Evolutionary conservation across 2,329 filamentous ascomycete genomes (phyloP).

Genomic region (Cladophialophora immunda): DNA sequence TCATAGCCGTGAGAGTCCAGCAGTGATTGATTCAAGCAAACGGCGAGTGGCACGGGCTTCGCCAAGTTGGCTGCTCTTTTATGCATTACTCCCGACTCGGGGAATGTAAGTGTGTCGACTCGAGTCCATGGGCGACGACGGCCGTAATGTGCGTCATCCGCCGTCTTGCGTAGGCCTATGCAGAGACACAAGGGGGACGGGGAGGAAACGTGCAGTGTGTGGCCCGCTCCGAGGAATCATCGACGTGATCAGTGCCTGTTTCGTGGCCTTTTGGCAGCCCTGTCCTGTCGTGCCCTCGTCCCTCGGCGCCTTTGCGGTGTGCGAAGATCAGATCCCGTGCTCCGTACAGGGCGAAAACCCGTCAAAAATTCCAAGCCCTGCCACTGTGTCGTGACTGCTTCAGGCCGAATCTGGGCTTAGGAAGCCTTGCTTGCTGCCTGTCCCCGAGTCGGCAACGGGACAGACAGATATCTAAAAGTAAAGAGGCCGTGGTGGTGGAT

Average conservation of each 20-base stretch:
- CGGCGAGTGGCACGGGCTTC: neutral
- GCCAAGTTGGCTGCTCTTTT: neutral
- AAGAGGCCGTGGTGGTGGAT: neutral
- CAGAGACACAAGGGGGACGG: neutral
- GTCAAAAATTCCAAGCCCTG: slow-evolving; percentile 17
- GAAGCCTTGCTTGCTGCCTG: slow-evolving; percentile 19
- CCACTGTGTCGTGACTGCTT: neutral
- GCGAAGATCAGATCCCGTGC: neutral
- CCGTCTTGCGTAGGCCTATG: slow-evolving; percentile 9
- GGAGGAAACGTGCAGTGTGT: neutral
- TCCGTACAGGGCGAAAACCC: slow-evolving; percentile 5
- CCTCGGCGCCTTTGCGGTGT: slow-evolving; percentile 14
- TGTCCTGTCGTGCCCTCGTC: neutral
- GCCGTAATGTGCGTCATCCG: slow-evolving; percentile 13
- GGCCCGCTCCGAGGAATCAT: slow-evolving; percentile 1
- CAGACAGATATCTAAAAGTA: slow-evolving; percentile 18
- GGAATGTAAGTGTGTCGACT: neutral
- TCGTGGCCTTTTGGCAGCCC: neutral
- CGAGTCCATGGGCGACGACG: neutral
- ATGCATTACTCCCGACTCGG: neutral
- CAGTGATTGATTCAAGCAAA: neutral
- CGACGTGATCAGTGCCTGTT: neutral
- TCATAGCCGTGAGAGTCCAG: neutral
- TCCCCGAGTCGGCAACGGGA: slow-evolving; percentile 1
- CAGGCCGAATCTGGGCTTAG: slow-evolving; percentile 1